A percentile compares a stretch with the other conserved stretches of the same genome.
Evolutionary conservation across 495 filamentous ascomycete species (phyloP).

Genomic region (Penicillium longicatenatum): DNA sequence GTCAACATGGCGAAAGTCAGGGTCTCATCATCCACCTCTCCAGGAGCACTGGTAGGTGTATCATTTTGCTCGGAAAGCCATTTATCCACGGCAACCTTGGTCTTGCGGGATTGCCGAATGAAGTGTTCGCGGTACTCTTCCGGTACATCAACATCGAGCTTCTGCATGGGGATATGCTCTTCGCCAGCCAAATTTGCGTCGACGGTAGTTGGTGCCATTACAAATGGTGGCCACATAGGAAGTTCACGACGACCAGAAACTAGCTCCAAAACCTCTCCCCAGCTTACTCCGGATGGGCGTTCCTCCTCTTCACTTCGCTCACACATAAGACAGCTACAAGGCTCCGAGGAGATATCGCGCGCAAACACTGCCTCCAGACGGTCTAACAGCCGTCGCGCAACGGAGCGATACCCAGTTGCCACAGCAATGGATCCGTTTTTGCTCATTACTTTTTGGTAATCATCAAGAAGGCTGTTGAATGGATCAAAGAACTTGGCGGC

Average conservation of each 20-base stretch:
- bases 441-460: conserved; percentile 77
- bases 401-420: conserved; percentile 90
- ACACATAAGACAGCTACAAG: conserved; percentile 80
- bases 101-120: conserved; percentile 83
- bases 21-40: conserved; percentile 90
- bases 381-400: conserved; percentile 91
- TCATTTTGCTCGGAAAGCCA: conserved; percentile 83
- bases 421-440: conserved; percentile 91
- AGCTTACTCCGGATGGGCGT: conserved; percentile 74
- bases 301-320: conserved; percentile 56
- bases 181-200: conserved; percentile 58
- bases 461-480: conserved; percentile 77
- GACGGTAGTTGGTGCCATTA: conserved; percentile 54
- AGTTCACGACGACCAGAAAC: conserved; percentile 85
- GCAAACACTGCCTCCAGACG: conserved; percentile 92
- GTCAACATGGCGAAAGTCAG: conserved; percentile 91
- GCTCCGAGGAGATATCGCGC: conserved; percentile 81
- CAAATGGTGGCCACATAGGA: conserved; percentile 85
- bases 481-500: conserved; percentile 75
- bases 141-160: conserved; percentile 87
- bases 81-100: conserved; percentile 76
- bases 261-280: conserved; percentile 94
- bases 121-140: conserved; percentile 90
- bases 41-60: conserved; percentile 67
- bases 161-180: conserved; percentile 67